Base-by-base conservation (phyloP, 1,139 yeast species). In the Debaryomyces fabryi region DNA sequence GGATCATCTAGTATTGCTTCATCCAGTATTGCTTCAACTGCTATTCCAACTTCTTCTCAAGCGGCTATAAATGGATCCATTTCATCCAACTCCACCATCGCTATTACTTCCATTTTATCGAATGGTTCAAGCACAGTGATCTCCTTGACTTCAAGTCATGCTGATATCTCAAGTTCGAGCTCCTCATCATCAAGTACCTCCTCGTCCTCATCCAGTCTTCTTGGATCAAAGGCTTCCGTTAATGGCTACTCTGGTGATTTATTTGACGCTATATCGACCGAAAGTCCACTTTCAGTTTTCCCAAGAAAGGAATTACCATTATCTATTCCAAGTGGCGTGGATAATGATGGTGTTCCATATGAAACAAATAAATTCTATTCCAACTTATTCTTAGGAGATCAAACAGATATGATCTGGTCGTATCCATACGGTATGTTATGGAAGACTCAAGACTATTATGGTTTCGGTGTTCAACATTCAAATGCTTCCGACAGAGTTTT, bases 321-420 rank as follows among this genome's bases (percentile, higher is more conserved):
- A 76, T 48, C 67, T 69, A 35, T 62, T 73, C 63, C 88, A 81
- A 6, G 55, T 4, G 57, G 79, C 39, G 79, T 79, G 37, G 64
- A 65, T 46, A 69, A 67, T 52, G 59, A 68, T 48, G 75, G 67
- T 13, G 47, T 27, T 18, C 89, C 96, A 6, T 76, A 83, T 42
- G 82, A 83, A 54, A 90, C 97, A 16, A 91, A 91, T 69, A 89
- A 90, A 63, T 91, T 89, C 65, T 90, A 87, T 63, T 86, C 88
- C 8, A 91, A 91, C 66, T 69, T 90, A 62, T 69, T 89, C 51
- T 77, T 91, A 21, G 93, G 77, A 1, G 69, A 71, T 37, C 93
- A 88, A 60, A 78, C 79, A 9, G 68, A 80, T 47, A 86, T 74
- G 57, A 79, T 85, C 4, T 89, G 88, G 85, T 81, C 96, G 1